These are phyloP conservation scores for Yarrowia sp. DNA, from an alignment of 805 yeast genomes.

Conservation along the genomic window DNA sequence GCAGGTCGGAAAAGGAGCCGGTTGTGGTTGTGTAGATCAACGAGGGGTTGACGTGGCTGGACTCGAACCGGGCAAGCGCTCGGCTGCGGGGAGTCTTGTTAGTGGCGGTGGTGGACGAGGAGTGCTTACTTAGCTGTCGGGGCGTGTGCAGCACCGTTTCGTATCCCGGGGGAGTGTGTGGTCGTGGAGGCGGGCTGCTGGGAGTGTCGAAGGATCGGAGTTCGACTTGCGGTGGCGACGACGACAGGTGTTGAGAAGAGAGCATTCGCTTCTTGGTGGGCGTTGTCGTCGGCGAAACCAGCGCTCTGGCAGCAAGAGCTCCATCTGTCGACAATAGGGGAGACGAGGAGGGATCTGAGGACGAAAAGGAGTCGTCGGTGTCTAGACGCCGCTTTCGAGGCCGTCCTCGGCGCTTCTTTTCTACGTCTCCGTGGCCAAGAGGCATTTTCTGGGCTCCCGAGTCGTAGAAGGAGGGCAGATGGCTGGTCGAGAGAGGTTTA, in stretches of 20 bases:
- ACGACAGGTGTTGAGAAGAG: constrained; percentile 14
- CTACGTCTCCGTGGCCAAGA: neutral
- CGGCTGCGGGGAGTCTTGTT: constrained; percentile 34
- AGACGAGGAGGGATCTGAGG: constrained; percentile 17
- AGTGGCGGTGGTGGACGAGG: constrained; percentile 3
- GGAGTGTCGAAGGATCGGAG: constrained; percentile 19
- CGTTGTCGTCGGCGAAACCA: constrained; percentile 13
- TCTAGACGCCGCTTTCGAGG: constrained; percentile 27
- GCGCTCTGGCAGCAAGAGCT: constrained; percentile 9
- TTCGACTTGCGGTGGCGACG: constrained; percentile 26
- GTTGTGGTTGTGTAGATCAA: constrained; percentile 31
- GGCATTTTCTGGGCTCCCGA: constrained; percentile 8
- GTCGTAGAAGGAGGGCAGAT: constrained; percentile 17
- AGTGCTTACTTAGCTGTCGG: neutral
- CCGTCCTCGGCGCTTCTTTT: constrained; percentile 26
- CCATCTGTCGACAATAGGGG: constrained; percentile 26
- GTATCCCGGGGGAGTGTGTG: constrained; percentile 1
- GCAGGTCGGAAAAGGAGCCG: constrained; percentile 8
- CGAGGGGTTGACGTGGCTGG: constrained; percentile 34
- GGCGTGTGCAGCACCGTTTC: constrained; percentile 26
- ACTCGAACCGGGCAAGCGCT: constrained; percentile 28
- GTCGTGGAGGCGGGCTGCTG: constrained; percentile 25
- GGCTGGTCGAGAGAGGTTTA: constrained; percentile 15
- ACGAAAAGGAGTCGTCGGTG: constrained; percentile 12
- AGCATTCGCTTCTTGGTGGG: constrained; percentile 32